These are phyloP conservation scores for Penicillium sp. DNA, from an alignment of 2,329 filamentous ascomycete genomes.

Conservation along the genomic window DNA sequence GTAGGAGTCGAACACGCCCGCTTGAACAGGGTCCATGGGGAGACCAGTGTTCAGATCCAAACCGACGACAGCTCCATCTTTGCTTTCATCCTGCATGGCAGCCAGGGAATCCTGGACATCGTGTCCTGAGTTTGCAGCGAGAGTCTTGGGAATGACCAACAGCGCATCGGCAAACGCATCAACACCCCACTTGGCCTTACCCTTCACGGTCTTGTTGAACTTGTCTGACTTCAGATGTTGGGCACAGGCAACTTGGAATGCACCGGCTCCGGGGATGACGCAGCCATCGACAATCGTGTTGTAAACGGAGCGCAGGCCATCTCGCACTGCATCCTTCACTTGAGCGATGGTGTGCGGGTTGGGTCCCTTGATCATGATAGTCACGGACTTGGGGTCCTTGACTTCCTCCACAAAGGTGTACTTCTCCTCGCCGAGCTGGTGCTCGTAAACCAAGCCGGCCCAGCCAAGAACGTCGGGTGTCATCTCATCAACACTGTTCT, in stretches of 20 bases:
- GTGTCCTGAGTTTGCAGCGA: slow-evolving; percentile 91
- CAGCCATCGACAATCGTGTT: slow-evolving; percentile 99
- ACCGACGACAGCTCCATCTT: slow-evolving; percentile 78
- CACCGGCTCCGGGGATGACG: slow-evolving; percentile 88
- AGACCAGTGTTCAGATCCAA: slow-evolving; percentile 80
- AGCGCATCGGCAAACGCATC: slow-evolving; percentile 91
- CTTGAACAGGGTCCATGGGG: slow-evolving; percentile 89
- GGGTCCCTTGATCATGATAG: slow-evolving; percentile 93
- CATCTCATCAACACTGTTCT: slow-evolving; percentile 95
- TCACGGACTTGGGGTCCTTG: slow-evolving; percentile 97
- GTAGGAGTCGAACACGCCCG: slow-evolving; percentile 94
- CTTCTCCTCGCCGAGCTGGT: slow-evolving; percentile 96
- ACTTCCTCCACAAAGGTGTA: slow-evolving; percentile 98
- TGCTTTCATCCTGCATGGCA: slow-evolving; percentile 75
- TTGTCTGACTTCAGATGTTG: slow-evolving; percentile 78
- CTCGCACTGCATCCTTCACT: slow-evolving; percentile 91
- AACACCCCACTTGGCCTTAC: slow-evolving; percentile 95
- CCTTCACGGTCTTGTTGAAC: slow-evolving; percentile 87
- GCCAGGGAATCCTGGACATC: slow-evolving; percentile 94
- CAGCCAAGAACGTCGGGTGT: slow-evolving; percentile 84
- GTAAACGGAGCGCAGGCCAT: slow-evolving; percentile 92
- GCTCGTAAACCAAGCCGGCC: slow-evolving; percentile 95
- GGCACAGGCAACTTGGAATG: slow-evolving; percentile 92
- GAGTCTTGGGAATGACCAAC: slow-evolving; percentile 91
- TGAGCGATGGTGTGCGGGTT: slow-evolving; percentile 96